phyloP scores from a whole-genome alignment of 2,329 filamentous ascomycete genomes.

The Immersiporthe knoxdaviesiana region DNA sequence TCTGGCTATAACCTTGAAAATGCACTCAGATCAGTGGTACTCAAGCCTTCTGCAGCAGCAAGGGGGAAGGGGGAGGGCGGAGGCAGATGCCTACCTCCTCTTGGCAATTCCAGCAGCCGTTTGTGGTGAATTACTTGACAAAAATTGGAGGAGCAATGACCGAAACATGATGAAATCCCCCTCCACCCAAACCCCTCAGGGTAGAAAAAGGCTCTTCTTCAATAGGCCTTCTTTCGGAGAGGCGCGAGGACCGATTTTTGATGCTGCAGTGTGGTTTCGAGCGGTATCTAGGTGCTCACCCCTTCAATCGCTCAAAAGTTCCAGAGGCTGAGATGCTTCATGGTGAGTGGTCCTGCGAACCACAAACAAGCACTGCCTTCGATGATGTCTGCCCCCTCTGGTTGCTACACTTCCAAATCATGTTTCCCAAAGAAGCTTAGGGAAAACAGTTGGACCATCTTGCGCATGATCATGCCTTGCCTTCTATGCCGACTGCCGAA shows the following conservation, averaged over 20 bases:
- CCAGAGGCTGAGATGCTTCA: background rate
- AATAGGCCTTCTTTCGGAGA: background rate
- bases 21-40: background rate
- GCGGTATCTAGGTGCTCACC: background rate
- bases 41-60: background rate
- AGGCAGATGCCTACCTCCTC: too few relatives aligned
- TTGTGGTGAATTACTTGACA: background rate
- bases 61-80: too few relatives aligned
- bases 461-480: background rate
- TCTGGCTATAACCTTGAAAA: background rate
- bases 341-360: background rate
- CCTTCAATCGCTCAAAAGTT: too few relatives aligned
- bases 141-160: background rate
- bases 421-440: background rate
- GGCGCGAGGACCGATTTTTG: background rate
- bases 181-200: too few relatives aligned
- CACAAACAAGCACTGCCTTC: background rate
- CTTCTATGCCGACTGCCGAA: background rate
- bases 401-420: background rate
- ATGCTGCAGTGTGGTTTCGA: background rate
- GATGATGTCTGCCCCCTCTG: background rate
- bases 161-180: too few relatives aligned
- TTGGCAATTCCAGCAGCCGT: background rate
- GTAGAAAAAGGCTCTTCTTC: too few relatives aligned
- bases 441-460: background rate